Percentiles rank a stretch among this genome's conserved stretches.
Evolutionary conservation across 2,329 filamentous ascomycete genomes (phyloP).

Genomic region (Venturiaceae sp.): DNA sequence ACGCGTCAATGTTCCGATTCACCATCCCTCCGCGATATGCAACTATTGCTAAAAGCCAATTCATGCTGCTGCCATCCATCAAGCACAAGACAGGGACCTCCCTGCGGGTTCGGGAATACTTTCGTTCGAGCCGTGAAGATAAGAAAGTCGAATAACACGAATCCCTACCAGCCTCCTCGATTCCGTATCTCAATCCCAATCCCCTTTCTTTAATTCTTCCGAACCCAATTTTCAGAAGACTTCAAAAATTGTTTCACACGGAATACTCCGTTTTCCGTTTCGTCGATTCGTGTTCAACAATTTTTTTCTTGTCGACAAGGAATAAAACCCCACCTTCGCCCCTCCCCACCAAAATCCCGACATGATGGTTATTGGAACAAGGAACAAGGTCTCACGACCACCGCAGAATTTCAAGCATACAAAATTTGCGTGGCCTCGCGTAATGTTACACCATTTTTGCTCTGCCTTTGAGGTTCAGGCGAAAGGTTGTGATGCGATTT

Average conservation of each 20-base stretch:
- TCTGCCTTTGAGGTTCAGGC: neutral
- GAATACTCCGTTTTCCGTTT: too few species aligned
- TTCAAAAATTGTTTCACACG: too few species aligned
- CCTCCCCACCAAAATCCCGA: neutral
- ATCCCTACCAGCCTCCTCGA: neutral
- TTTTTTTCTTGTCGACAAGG: neutral
- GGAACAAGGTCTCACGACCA: neutral
- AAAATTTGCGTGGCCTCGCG: neutral
- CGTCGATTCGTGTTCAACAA: neutral
- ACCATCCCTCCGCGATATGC: neutral
- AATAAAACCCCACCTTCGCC: neutral
- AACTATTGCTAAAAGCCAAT: neutral
- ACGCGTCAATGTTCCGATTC: neutral
- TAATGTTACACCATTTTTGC: neutral
- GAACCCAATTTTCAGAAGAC: too few species aligned
- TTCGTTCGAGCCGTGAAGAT: neutral
- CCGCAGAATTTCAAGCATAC: neutral
- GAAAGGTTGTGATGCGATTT: neutral
- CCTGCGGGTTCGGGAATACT: neutral
- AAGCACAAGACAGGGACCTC: neutral
- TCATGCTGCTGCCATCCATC: neutral
- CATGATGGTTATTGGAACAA: neutral
- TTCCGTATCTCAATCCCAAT: neutral
- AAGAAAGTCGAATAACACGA: too few species aligned
- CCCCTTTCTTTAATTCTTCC: too few species aligned